Base-by-base conservation (phyloP, 768 basidiomycete genomes). In the Kwoniella sp. region DNA sequence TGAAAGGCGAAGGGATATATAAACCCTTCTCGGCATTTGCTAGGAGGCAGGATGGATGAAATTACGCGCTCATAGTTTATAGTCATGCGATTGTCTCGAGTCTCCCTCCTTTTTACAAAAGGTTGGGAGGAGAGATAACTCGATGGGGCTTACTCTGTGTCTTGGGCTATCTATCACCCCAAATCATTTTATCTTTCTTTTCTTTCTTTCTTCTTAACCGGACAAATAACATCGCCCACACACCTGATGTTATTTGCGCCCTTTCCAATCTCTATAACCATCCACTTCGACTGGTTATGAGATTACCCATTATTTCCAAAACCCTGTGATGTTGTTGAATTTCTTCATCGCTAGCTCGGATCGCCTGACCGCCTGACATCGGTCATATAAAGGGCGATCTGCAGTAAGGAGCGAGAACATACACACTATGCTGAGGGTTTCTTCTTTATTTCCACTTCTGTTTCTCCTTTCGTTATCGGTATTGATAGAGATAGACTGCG, bases 131-230 rank as follows among this genome's bases (percentile, higher is more conserved):
- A 53, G 37, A 52, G 74, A 67, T 76, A 72, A 76, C 74, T 73
- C 74, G 74, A 76, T 73, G 74, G 74, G 72, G 74, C 74, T 76
- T 76, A 76, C 72, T 76, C 74, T 76, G 74, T 76, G 68, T 67
- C 68, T 75, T 76, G 72, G 60, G 54, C 40, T 36, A 33, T 54
- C 60, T n/a, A 24, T 22, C 37, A 52, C 30, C 24, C 10, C 21
- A 60, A 48, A 33, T 33, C 13, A 33, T 5, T 13, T 30, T 58
- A n/a, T 60, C 67, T 57, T 33, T 37, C 36, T 59, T 19, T 36
- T 58, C 44, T 53, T 53, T 37, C 33, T 50, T 47, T 25, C 55
- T 53, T 48, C 55, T 15, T 33, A 13, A 46, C 19, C 25, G 50
- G 37, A 59, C 22, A 17, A 55, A 24, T 37, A n/a, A n/a, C 46